phyloP scores from a whole-genome alignment of 192 early-diverging fungal genomes.

The Mortierella claussenii region DNA sequence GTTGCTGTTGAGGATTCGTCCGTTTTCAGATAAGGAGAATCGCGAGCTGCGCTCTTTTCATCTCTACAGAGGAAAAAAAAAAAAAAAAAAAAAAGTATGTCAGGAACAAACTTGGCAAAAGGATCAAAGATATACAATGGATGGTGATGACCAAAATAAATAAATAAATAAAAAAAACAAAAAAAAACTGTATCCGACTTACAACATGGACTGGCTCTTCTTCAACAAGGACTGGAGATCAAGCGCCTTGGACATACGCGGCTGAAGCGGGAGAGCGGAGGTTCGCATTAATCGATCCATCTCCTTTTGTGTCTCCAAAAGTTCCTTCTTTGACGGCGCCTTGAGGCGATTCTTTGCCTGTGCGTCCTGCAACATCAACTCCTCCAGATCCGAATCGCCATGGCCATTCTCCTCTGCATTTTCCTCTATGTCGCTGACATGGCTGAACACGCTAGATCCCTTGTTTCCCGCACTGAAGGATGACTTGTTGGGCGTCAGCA shows the following conservation, averaged over 20 bases:
- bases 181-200: not conserved
- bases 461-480: too few relatives aligned
- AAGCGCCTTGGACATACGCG: conserved; percentile 9
- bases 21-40: not conserved
- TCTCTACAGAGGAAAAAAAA: not conserved
- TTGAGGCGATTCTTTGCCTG: conserved; percentile 1
- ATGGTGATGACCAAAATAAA: too few relatives aligned
- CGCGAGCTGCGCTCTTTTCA: not conserved
- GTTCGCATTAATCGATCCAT: conserved; percentile 6
- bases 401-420: too few relatives aligned
- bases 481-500: not conserved
- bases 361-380: not conserved
- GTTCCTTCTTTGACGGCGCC: conserved; percentile 2
- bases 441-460: too few relatives aligned
- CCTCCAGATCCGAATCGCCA: not conserved
- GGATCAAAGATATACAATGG: not conserved
- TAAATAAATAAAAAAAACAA: not conserved
- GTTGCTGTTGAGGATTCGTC: not conserved
- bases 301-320: conserved; percentile 1
- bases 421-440: too few relatives aligned
- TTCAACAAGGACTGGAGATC: not conserved
- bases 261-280: not conserved
- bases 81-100: conserved; percentile 1
- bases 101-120: not conserved
- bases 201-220: conserved; percentile 11